Percentiles rank a stretch among this genome's conserved stretches.
phyloP scores from a whole-genome alignment of 2,329 filamentous ascomycete genomes.

The Curvularia sp. region DNA sequence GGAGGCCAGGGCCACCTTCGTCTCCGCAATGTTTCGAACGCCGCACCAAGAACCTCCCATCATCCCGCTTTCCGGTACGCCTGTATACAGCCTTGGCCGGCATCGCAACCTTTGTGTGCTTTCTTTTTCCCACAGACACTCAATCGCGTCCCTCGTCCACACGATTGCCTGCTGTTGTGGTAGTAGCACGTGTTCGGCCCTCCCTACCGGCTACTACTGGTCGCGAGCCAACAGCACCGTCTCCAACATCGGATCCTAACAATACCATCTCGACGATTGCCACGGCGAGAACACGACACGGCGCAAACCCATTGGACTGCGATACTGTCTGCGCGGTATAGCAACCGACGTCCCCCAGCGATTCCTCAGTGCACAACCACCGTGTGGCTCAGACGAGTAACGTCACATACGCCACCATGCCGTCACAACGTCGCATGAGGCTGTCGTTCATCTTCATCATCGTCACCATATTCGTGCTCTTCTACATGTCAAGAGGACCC shows the following conservation, averaged over 20 bases:
- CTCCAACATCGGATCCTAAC: slow-evolving; percentile 1
- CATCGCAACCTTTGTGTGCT: slow-evolving; percentile 3
- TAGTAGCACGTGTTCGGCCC: neutral
- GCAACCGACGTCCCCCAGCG: neutral
- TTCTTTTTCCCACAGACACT: slow-evolving; percentile 6
- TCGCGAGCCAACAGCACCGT: slow-evolving; percentile 8
- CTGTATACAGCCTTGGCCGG: slow-evolving; percentile 5
- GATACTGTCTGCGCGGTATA: neutral
- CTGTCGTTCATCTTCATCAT: slow-evolving; percentile 70
- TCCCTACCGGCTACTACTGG: slow-evolving; percentile 2
- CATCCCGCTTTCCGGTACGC: slow-evolving; percentile 9
- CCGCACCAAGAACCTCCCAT: slow-evolving; percentile 11
- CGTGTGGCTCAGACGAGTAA: slow-evolving; percentile 17
- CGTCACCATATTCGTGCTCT: slow-evolving; percentile 68
- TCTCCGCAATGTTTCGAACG: slow-evolving; percentile 19
- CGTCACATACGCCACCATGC: slow-evolving; percentile 35
- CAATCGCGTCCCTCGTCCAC: neutral
- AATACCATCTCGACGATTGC: neutral
- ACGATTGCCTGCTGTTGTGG: neutral
- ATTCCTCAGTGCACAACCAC: slow-evolving; percentile 2
- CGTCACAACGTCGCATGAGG: slow-evolving; percentile 67
- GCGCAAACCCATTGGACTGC: neutral
- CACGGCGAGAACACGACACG: neutral
- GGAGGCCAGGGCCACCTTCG: slow-evolving; percentile 16
- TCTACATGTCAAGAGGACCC: slow-evolving; percentile 75